These are phyloP conservation scores for Candida smagusa DNA, from an alignment of 1,139 yeast genomes.

Conservation along the genomic window DNA sequence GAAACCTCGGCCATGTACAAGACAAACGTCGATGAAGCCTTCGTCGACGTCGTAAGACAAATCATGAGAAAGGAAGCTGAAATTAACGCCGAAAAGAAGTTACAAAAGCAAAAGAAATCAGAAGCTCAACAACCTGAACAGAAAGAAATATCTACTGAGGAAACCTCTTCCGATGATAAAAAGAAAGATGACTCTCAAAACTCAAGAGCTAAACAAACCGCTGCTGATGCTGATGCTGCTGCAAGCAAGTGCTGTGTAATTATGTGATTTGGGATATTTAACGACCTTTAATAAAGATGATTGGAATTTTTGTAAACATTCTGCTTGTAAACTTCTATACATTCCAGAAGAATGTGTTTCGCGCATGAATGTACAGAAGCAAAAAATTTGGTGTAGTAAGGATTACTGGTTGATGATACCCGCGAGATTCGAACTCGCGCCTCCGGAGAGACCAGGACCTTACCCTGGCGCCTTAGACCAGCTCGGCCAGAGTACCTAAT, in stretches of 20 bases:
- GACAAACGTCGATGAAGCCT: conserved; percentile 88
- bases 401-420: conserved; percentile 36
- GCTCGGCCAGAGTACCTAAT: conserved; percentile 45
- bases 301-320: too few species aligned
- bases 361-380: neutral
- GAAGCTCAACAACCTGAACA: conserved; percentile 13
- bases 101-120: conserved; percentile 40
- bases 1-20: conserved; percentile 93
- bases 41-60: conserved; percentile 83
- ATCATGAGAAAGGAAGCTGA: conserved; percentile 74
- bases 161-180: conserved; percentile 5
- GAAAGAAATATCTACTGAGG: conserved; percentile 1
- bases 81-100: conserved; percentile 45
- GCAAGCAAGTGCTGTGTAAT: conserved; percentile 16
- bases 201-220: conserved; percentile 14
- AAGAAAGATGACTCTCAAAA: conserved; percentile 10
- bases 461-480: conserved; percentile 51
- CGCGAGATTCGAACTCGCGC: conserved; percentile 59
- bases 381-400: conserved; percentile 10
- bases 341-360: neutral
- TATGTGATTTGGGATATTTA: conserved; percentile 10
- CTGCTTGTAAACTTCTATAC: too few species aligned
- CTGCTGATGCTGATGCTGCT: conserved; percentile 10
- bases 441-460: conserved; percentile 57
- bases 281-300: too few species aligned